A percentile compares a stretch with the other conserved stretches of the same genome.
These are phyloP conservation scores for Camellia japonica DNA, from an alignment of 148 eudicot genomes.

Conservation along the genomic window DNA sequence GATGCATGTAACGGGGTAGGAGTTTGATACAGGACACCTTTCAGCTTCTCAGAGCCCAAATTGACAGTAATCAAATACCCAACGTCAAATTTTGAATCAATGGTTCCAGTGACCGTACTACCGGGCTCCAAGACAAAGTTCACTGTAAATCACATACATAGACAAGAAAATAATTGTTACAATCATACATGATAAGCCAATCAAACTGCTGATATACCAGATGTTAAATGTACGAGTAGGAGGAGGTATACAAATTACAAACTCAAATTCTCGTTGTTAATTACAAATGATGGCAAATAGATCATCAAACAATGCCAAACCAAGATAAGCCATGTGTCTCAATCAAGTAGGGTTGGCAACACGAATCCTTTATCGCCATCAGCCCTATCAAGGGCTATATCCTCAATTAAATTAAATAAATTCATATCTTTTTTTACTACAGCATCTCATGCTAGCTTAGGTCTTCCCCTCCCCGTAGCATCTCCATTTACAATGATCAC, in stretches of 20 bases:
- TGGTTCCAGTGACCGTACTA: constrained; percentile 53
- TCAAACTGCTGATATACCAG: not conserved
- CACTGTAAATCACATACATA: constrained; percentile 41
- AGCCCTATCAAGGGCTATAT: too few relatives aligned
- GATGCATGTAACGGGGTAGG: constrained; percentile 28
- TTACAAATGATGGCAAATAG: not conserved
- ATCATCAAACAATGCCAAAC: not conserved
- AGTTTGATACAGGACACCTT: constrained; percentile 75
- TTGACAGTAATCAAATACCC: constrained; percentile 70
- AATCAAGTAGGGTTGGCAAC: too few relatives aligned
- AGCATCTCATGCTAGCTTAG: too few relatives aligned
- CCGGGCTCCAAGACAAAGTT: constrained; percentile 45
- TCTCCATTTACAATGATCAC: too few relatives aligned
- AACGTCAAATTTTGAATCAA: constrained; percentile 67
- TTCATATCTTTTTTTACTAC: too few relatives aligned
- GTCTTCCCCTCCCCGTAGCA: too few relatives aligned
- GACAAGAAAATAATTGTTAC: not conserved
- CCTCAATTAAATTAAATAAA: too few relatives aligned
- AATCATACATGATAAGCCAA: not conserved
- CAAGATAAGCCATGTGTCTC: too few relatives aligned
- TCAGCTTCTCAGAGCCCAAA: constrained; percentile 61
- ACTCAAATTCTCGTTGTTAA: not conserved
- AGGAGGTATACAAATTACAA: not conserved
- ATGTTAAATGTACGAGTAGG: constrained; percentile 1
- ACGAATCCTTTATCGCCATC: too few relatives aligned